Evolutionary conservation across 768 basidiomycete species (phyloP).

Genomic region (Pleurotus tuber-regium): DNA sequence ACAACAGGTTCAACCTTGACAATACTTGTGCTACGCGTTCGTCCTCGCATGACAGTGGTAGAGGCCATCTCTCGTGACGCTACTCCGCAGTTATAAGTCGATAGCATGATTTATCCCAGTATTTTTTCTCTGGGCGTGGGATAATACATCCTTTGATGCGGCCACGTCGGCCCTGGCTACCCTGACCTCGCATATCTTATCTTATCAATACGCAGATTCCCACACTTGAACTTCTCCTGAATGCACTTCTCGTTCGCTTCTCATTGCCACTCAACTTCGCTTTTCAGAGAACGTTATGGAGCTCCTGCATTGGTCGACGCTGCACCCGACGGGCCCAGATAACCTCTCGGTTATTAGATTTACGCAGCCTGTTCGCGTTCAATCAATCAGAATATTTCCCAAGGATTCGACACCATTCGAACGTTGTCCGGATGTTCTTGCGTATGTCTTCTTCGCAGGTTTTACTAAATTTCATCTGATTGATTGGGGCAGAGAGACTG

Average conservation of each 20-base stretch:
- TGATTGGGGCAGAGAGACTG: slow-evolving; percentile 49
- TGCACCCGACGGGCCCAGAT: slow-evolving; percentile 55
- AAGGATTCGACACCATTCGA: slow-evolving; percentile 60
- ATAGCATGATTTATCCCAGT: too few species aligned
- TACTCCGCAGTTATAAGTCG: too few species aligned
- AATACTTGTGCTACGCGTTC: slow-evolving; percentile 68
- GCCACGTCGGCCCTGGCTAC: too few species aligned
- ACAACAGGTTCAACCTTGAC: slow-evolving; percentile 86
- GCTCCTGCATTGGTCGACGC: slow-evolving; percentile 67
- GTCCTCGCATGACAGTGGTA: slow-evolving; percentile 22
- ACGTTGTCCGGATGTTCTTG: slow-evolving; percentile 56
- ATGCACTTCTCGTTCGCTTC: too few species aligned
- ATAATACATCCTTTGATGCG: too few species aligned
- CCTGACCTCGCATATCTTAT: too few species aligned
- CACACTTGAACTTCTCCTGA: too few species aligned
- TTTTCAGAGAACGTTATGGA: slow-evolving; percentile 28
- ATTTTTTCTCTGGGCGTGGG: too few species aligned
- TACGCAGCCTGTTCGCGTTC: slow-evolving; percentile 62
- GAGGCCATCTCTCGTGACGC: too few species aligned
- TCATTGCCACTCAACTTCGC: too few species aligned
- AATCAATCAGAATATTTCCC: slow-evolving; percentile 69
- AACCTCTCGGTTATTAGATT: slow-evolving; percentile 73
- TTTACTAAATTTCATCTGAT: slow-evolving; percentile 10
- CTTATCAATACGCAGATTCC: too few species aligned
- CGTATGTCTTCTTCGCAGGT: slow-evolving; percentile 38